Conservation (phyloP, 2,329 filamentous ascomycete species). For the Byssoonygena ceratinophila region DNA sequence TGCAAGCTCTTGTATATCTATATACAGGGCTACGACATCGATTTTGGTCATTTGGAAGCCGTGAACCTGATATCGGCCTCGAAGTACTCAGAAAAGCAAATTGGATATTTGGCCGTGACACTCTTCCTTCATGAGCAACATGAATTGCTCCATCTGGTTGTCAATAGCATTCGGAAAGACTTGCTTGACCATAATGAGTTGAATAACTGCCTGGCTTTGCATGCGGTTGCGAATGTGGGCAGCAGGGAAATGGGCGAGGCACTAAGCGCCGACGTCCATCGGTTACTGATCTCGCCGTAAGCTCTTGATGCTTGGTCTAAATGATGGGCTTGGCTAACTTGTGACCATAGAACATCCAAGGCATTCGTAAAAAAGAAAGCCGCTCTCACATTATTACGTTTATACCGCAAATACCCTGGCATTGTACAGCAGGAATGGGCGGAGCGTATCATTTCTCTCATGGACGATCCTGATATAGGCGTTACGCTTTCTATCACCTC, state of each 20-base stretch:
- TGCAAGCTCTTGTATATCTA: constrained; percentile 99
- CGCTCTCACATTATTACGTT: constrained; percentile 76
- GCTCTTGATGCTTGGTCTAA: constrained; percentile 28
- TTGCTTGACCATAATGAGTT: constrained; percentile 89
- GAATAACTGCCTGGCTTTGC: constrained; percentile 90
- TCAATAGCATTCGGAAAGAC: constrained; percentile 97
- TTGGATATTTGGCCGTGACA: constrained; percentile 94
- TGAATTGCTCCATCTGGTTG: constrained; percentile 87
- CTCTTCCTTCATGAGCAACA: constrained; percentile 95
- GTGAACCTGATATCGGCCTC: constrained; percentile 93
- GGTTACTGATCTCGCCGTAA: constrained; percentile 86
- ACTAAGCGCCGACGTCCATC: constrained; percentile 79
- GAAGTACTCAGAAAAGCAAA: constrained; percentile 99
- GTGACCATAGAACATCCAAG: constrained; percentile 59
- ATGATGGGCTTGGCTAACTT: background rate
- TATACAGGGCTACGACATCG: constrained; percentile 97
- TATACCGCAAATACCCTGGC: constrained; percentile 87
- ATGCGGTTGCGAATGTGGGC: constrained; percentile 96
- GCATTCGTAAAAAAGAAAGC: constrained; percentile 99
- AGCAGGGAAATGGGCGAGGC: constrained; percentile 96
- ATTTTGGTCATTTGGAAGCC: constrained; percentile 95
- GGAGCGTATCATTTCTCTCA: constrained; percentile 94
- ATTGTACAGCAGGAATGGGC: constrained; percentile 97
- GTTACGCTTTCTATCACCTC: constrained; percentile 93
- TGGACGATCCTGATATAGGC: constrained; percentile 92